These are phyloP conservation scores for Schizopora paradoxa DNA, from an alignment of 1,284 basidiomycete genomes.

Conservation along the genomic window DNA sequence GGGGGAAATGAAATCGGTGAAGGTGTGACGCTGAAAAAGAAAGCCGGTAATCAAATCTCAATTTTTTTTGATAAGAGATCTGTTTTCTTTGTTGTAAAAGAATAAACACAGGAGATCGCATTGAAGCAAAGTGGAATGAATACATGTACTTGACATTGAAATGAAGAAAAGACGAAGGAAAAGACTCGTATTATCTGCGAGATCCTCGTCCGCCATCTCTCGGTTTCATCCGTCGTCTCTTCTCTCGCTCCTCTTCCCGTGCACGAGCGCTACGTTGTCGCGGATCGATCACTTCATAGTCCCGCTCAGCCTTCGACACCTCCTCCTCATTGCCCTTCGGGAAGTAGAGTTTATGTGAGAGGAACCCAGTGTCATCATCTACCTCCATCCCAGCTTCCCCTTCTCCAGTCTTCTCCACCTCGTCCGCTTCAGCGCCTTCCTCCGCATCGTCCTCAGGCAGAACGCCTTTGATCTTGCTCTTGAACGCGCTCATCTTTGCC, in stretches of 20 bases:
- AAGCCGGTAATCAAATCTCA: too few relatives aligned
- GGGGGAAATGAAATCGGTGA: too few relatives aligned
- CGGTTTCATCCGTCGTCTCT: slow-evolving; percentile 42
- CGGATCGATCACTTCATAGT: slow-evolving; percentile 87
- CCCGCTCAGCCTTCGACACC: slow-evolving; percentile 74
- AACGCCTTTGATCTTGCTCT: slow-evolving; percentile 56
- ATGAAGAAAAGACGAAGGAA: too few relatives aligned
- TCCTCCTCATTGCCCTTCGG: slow-evolving; percentile 76
- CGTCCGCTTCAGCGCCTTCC: slow-evolving; percentile 24
- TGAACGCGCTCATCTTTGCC: slow-evolving; percentile 66
- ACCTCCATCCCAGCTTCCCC: slow-evolving; percentile 51
- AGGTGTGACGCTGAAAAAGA: too few relatives aligned
- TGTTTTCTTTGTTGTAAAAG: too few relatives aligned
- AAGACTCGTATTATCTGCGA: slow-evolving; percentile 7
- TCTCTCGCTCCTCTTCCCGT: slow-evolving; percentile 66
- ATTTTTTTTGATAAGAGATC: too few relatives aligned
- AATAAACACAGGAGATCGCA: too few relatives aligned
- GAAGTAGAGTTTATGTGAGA: slow-evolving; percentile 72
- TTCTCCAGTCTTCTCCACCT: slow-evolving; percentile 19
- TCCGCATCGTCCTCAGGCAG: slow-evolving; percentile 33
- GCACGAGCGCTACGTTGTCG: slow-evolving; percentile 63
- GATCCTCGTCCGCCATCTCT: slow-evolving; percentile 21
- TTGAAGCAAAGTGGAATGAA: too few relatives aligned
- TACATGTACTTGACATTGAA: too few relatives aligned
- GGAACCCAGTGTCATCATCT: slow-evolving; percentile 77